Percentiles rank a stretch among this genome's conserved stretches.
phyloP scores from a whole-genome alignment of 768 basidiomycete genomes.

The Calocybe indica region DNA sequence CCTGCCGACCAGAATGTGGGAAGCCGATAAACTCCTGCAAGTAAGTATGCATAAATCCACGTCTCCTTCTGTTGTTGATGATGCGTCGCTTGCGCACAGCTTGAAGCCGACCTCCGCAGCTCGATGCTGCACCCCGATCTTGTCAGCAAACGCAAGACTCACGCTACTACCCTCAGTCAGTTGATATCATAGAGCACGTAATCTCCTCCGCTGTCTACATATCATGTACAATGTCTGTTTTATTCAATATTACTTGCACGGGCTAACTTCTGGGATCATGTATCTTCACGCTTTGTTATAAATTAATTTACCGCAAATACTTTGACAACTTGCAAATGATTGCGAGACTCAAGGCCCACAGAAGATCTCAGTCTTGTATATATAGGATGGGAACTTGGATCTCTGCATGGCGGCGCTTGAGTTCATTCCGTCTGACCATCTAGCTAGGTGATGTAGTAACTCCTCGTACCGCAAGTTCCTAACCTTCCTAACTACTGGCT shows the following conservation, averaged over 20 bases:
- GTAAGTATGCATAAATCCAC: conserved; percentile 34
- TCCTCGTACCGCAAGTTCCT: too few relatives aligned
- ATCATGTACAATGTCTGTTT: not conserved
- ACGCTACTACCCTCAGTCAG: conserved; percentile 39
- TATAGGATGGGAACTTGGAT: too few relatives aligned
- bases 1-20: conserved; percentile 90
- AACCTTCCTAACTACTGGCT: too few relatives aligned
- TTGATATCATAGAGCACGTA: conserved; percentile 25
- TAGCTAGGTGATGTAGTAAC: too few relatives aligned
- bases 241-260: not conserved
- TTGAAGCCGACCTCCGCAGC: conserved; percentile 51
- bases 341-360: too few relatives aligned
- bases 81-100: conserved; percentile 22
- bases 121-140: conserved; percentile 51
- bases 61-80: not conserved
- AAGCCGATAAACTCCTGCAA: conserved; percentile 84
- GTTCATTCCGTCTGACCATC: too few relatives aligned
- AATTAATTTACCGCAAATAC: too few relatives aligned
- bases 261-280: too few relatives aligned
- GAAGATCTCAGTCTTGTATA: too few relatives aligned
- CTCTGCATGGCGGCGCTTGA: too few relatives aligned
- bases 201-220: not conserved
- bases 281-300: too few relatives aligned
- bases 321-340: too few relatives aligned
- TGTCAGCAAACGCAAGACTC: conserved; percentile 44